Percentiles rank a stretch among this genome's conserved stretches.
These are phyloP conservation scores for Ustilago sp. DNA, from an alignment of 1,284 basidiomycete genomes.

Conservation along the genomic window DNA sequence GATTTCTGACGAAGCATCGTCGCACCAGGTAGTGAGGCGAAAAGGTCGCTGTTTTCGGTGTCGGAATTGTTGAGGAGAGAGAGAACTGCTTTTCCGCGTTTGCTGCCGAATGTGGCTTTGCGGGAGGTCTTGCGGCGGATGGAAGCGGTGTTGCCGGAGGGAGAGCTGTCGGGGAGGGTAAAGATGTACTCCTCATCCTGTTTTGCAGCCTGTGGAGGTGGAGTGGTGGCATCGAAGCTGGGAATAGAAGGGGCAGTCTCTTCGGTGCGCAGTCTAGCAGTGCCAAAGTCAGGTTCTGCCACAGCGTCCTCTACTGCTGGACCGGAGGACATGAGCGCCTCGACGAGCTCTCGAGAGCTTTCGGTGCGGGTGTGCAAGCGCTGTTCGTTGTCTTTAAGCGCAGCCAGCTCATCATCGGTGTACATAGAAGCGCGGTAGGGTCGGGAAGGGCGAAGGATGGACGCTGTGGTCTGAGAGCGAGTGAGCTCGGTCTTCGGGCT, in stretches of 20 bases:
- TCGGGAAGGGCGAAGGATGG: conserved; percentile 27
- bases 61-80: conserved; percentile 30
- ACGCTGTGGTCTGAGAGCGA: conserved; percentile 35
- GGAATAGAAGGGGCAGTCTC: conserved; percentile 18
- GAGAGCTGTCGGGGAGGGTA: conserved; percentile 5
- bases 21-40: conserved; percentile 32
- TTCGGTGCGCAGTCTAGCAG: conserved; percentile 33
- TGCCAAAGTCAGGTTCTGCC: conserved; percentile 35
- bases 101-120: conserved; percentile 49
- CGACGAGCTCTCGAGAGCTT: conserved; percentile 44
- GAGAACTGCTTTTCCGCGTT: conserved; percentile 46
- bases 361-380: conserved; percentile 31
- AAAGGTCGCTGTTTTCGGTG: conserved; percentile 18
- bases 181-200: conserved; percentile 36
- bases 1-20: conserved; percentile 31
- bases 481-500: conserved; percentile 17
- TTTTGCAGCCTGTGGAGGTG: not conserved
- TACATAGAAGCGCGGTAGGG: conserved; percentile 58
- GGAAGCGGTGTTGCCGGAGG: conserved; percentile 7
- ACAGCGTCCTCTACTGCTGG: not conserved
- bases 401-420: conserved; percentile 51
- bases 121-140: conserved; percentile 22
- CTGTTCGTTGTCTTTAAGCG: conserved; percentile 9
- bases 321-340: conserved; percentile 18
- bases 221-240: conserved; percentile 9